Conservation (phyloP, 306 rosid genomes). For the Cicer yamashitae region DNA sequence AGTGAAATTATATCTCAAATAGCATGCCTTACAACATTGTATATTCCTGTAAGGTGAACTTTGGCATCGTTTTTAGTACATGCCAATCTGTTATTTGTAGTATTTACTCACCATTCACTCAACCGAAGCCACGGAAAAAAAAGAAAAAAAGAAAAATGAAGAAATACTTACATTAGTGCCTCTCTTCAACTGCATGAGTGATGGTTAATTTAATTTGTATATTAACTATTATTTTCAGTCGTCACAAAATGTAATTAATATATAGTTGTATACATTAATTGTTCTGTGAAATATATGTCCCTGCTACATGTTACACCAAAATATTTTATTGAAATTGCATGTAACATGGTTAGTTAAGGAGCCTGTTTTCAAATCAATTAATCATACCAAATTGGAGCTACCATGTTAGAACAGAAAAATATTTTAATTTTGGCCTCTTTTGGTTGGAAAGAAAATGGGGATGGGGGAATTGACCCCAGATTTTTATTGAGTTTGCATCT, state of each 20-base stretch:
- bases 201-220: conserved; percentile 60
- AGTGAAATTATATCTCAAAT: conserved; percentile 52
- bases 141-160: conserved; percentile 28
- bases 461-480: conserved; percentile 7
- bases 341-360: conserved; percentile 11
- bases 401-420: conserved; percentile 6
- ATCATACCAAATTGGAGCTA: conserved; percentile 15
- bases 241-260: conserved; percentile 61
- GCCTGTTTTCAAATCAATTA: conserved; percentile 13
- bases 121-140: conserved; percentile 41
- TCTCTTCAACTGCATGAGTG: conserved; percentile 39
- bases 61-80: conserved; percentile 55
- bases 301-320: conserved; percentile 40
- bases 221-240: conserved; percentile 54
- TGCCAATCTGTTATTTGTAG: conserved; percentile 48
- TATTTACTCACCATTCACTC: conserved; percentile 45
- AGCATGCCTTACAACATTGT: conserved; percentile 55
- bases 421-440: neutral
- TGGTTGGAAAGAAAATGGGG: conserved; percentile 7
- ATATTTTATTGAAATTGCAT: conserved; percentile 23
- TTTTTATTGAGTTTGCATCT: conserved; percentile 11
- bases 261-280: conserved; percentile 47
- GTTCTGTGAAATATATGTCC: conserved; percentile 45
- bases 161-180: conserved; percentile 49
- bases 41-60: conserved; percentile 59